A percentile compares a stretch with the other conserved stretches of the same genome.
phyloP scores from a whole-genome alignment of 2,329 filamentous ascomycete genomes.

The Ophiocordyceps polyrhachis-furcata region DNA sequence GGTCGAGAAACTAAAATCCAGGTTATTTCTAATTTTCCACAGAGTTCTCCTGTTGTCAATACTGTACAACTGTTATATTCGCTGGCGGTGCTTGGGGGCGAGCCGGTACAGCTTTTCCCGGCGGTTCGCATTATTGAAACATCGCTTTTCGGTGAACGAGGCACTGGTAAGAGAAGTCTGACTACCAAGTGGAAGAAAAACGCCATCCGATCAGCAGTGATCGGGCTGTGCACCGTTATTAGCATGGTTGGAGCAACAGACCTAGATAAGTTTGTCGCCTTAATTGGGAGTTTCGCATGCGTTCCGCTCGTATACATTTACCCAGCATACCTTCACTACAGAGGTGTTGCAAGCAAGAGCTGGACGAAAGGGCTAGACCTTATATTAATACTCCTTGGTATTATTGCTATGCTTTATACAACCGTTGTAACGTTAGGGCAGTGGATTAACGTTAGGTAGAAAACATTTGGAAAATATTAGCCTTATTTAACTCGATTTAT shows the following conservation, averaged over 20 bases:
- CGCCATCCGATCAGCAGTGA: slow-evolving; percentile 36
- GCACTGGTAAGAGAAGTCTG: slow-evolving; percentile 42
- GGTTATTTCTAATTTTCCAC: slow-evolving; percentile 60
- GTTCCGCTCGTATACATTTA: slow-evolving; percentile 65
- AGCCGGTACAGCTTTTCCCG: slow-evolving; percentile 58
- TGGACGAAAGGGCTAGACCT: slow-evolving; percentile 40
- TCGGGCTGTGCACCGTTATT: slow-evolving; percentile 39
- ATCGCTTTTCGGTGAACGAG: slow-evolving; percentile 45
- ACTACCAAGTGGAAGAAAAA: slow-evolving; percentile 66
- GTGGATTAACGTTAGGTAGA: slow-evolving; percentile 13
- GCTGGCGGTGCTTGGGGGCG: slow-evolving; percentile 52
- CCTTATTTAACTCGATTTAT: no score
- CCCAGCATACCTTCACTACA: slow-evolving; percentile 51
- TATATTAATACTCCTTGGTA: slow-evolving; percentile 41
- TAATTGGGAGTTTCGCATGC: slow-evolving; percentile 57
- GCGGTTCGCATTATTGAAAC: slow-evolving; percentile 54
- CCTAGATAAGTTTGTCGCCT: slow-evolving; percentile 54
- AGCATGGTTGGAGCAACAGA: slow-evolving; percentile 47
- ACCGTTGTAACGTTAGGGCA: slow-evolving; percentile 37
- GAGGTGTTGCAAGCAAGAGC: slow-evolving; percentile 39
- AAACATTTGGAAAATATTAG: no score
- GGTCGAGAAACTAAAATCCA: slow-evolving; percentile 50
- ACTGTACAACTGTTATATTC: slow-evolving; percentile 59
- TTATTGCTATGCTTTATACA: slow-evolving; percentile 53
- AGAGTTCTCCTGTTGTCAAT: slow-evolving; percentile 53